These are phyloP conservation scores for Graphiopsis chlorocephala DNA, from an alignment of 2,329 filamentous ascomycete genomes.

Conservation along the genomic window DNA sequence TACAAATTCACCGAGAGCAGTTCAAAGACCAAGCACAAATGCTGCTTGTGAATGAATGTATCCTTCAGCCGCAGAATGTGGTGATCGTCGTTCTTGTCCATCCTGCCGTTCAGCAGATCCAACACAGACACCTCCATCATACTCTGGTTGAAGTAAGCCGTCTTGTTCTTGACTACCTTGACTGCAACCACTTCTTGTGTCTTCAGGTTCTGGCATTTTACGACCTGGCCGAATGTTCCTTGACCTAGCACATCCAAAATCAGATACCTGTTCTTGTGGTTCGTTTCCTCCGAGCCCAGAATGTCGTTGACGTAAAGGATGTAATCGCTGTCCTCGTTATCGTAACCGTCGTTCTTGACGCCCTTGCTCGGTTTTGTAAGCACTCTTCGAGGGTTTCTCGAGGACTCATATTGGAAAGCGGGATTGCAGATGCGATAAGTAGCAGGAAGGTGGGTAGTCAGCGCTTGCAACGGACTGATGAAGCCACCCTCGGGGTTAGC, in stretches of 20 bases:
- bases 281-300: constrained; percentile 92
- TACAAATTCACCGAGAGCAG: constrained; percentile 96
- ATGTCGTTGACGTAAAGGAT: constrained; percentile 99
- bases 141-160: constrained; percentile 98
- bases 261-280: constrained; percentile 97
- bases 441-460: constrained; percentile 87
- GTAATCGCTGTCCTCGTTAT: constrained; percentile 98
- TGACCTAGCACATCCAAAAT: constrained; percentile 96
- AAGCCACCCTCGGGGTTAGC: constrained; percentile 97
- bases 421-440: constrained; percentile 99
- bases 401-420: constrained; percentile 97
- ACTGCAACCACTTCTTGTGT: constrained; percentile 98
- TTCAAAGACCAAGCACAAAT: constrained; percentile 95
- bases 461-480: constrained; percentile 93
- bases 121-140: constrained; percentile 99
- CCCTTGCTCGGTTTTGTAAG: constrained; percentile 98
- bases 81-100: constrained; percentile 99
- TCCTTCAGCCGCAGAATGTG: constrained; percentile 92
- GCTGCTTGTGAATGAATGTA: constrained; percentile 96
- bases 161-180: constrained; percentile 98
- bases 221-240: constrained; percentile 96
- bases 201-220: constrained; percentile 98
- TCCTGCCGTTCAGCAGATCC: constrained; percentile 93
- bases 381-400: constrained; percentile 89
- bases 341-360: constrained; percentile 96